phyloP scores from a whole-genome alignment of 2,329 filamentous ascomycete species.

The Colletotrichum horii region DNA sequence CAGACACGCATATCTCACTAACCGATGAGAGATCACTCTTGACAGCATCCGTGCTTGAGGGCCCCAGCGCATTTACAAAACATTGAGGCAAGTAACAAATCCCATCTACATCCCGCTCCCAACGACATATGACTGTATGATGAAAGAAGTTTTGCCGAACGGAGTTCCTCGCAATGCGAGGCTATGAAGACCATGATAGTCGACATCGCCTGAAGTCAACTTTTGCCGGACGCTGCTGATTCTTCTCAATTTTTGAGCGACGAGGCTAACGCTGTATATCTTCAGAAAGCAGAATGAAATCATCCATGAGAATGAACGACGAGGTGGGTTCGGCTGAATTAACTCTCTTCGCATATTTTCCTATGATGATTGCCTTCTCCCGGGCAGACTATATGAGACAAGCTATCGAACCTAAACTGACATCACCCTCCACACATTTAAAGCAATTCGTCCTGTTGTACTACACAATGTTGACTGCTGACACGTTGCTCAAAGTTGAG shows the following conservation, averaged over 20 bases:
- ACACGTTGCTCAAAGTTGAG: too few relatives aligned
- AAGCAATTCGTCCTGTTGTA: too few relatives aligned
- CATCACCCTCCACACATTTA: too few relatives aligned
- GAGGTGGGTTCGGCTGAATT: neutral
- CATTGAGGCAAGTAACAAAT: too few relatives aligned
- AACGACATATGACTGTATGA: neutral
- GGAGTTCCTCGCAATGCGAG: neutral
- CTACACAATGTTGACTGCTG: too few relatives aligned
- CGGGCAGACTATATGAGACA: neutral
- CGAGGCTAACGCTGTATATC: too few relatives aligned
- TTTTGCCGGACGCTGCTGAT: neutral
- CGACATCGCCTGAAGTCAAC: neutral
- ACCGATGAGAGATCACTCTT: too few relatives aligned
- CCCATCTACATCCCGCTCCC: too few relatives aligned
- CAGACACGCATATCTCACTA: too few relatives aligned
- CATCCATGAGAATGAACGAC: neutral
- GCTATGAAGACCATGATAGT: neutral
- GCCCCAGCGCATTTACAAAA: too few relatives aligned
- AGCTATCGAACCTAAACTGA: neutral
- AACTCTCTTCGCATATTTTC: neutral
- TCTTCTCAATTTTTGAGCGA: neutral
- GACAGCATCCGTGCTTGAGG: too few relatives aligned
- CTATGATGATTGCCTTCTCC: neutral
- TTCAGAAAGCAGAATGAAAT: neutral
- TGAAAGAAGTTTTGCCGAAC: slow-evolving; percentile 12